Conservation (phyloP, 768 basidiomycete species). For the Wakefieldia striispora region DNA sequence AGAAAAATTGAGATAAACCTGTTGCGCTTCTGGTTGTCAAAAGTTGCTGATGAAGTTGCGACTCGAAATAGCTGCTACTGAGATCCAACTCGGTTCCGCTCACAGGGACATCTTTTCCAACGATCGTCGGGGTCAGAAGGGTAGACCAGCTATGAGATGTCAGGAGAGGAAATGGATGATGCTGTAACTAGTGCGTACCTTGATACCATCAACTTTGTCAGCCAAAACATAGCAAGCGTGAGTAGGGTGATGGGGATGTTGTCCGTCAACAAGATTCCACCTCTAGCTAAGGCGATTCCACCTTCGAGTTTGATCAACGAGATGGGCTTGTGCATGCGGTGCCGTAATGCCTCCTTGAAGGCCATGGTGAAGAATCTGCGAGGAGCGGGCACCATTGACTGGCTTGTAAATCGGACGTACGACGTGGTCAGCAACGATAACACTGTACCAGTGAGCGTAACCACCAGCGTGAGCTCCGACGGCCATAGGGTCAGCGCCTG, state of each 20-base stretch:
- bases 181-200: not conserved
- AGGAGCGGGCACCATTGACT: not conserved
- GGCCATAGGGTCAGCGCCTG: no score
- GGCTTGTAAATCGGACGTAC: not conserved
- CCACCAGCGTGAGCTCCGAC: no score
- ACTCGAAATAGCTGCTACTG: not conserved
- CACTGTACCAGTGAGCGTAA: not conserved
- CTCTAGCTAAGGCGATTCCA: conserved; percentile 3
- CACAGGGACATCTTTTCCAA: not conserved
- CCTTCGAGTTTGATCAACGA: conserved; percentile 1
- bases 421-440: not conserved
- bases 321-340: conserved; percentile 7
- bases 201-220: conserved; percentile 3
- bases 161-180: not conserved
- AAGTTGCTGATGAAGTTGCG: not conserved
- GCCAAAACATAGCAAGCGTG: conserved; percentile 1
- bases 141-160: conserved; percentile 11
- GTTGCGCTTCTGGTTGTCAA: not conserved
- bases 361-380: conserved; percentile 2
- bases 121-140: conserved; percentile 4
- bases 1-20: not conserved
- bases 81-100: conserved; percentile 8
- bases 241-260: not conserved
- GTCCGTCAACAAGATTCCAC: not conserved
- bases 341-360: conserved; percentile 9